phyloP scores from a whole-genome alignment of 2,329 filamentous ascomycete genomes.

The Clonostachys rhizophaga region DNA sequence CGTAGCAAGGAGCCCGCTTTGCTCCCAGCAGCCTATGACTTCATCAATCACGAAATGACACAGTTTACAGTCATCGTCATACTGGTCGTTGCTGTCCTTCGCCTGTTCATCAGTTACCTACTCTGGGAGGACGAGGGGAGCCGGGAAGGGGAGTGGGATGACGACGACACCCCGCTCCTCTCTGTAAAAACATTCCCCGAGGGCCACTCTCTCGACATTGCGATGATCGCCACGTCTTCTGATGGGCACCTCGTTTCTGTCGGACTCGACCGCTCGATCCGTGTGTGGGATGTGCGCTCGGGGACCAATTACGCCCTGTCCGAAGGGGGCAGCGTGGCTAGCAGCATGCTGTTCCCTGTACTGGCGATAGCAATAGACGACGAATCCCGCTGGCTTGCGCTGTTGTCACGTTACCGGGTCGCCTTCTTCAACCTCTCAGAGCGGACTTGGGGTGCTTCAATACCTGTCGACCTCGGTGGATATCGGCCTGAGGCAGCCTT shows the following conservation, averaged over 20 bases:
- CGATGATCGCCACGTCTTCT: slow-evolving; percentile 55
- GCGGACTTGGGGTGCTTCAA: slow-evolving; percentile 48
- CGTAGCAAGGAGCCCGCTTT: slow-evolving; percentile 29
- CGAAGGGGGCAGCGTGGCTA: slow-evolving; percentile 27
- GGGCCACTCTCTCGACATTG: slow-evolving; percentile 67
- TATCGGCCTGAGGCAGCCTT: slow-evolving; percentile 60
- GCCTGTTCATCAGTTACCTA: slow-evolving; percentile 69
- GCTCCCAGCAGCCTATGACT: slow-evolving; percentile 52
- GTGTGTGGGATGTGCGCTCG: slow-evolving; percentile 58
- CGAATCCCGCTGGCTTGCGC: slow-evolving; percentile 59
- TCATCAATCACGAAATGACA: slow-evolving; percentile 53
- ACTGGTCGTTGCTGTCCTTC: slow-evolving; percentile 58
- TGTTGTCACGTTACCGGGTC: slow-evolving; percentile 55
- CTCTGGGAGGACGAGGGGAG: slow-evolving; percentile 58
- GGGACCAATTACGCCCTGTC: slow-evolving; percentile 34
- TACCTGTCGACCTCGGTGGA: slow-evolving; percentile 43
- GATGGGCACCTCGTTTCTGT: slow-evolving; percentile 65
- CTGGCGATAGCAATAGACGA: slow-evolving; percentile 61
- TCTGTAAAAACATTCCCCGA: slow-evolving; percentile 55
- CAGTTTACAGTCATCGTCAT: slow-evolving; percentile 61
- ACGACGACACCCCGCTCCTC: slow-evolving; percentile 42
- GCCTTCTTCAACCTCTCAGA: slow-evolving; percentile 59
- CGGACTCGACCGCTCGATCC: slow-evolving; percentile 64
- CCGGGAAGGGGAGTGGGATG: slow-evolving; percentile 37
- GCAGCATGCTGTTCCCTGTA: slow-evolving; percentile 50